Base-by-base conservation (phyloP, 768 basidiomycete genomes). In the Tephrocybe sp. region DNA sequence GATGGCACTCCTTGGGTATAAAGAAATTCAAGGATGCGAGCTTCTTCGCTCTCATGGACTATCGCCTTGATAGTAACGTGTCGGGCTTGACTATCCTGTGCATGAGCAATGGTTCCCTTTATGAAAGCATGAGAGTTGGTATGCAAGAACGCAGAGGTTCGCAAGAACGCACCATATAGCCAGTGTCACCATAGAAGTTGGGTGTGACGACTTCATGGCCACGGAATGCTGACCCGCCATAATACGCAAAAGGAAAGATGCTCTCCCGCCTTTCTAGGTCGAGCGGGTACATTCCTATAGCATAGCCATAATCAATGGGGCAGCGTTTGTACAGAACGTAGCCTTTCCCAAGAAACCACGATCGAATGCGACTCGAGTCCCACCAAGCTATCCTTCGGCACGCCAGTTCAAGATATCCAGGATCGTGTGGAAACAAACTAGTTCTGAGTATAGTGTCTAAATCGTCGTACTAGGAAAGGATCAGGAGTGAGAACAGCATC, bases 31-130 rank as follows among this genome's bases (percentile, higher is more conserved):
- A n/a, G n/a, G n/a, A n/a, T n/a, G n/a, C n/a, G n/a, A n/a, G n/a
- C n/a, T n/a, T n/a, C n/a, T n/a, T n/a, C n/a, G n/a, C n/a, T n/a
- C n/a, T n/a, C n/a, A n/a, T n/a, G n/a, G n/a, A n/a, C n/a, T n/a
- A n/a, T n/a, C n/a, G n/a, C n/a, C n/a, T n/a, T n/a, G 14, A 57
- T 32, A 12, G 45, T 47, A 1, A 57, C 56, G 18, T 57, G 56
- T 3, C 20, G 33, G 6, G 30, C 41, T 14, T 47, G 39, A 1
- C 25, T 20, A 40, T 57, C 33, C 32, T 57, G 48, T 7, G 52
- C 56, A 26, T 14, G 47, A 18, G 33, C 9, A 18, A 57, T 43
- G 1, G 9, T 26, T 2, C 51, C 45, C 51, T 53, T 10, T 2
- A 23, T n/a, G 23, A 47, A 9, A 32, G 26, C 14, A 12, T 28